phyloP scores from a whole-genome alignment of 1,284 basidiomycete genomes.

The Pulveroboletus sp. region DNA sequence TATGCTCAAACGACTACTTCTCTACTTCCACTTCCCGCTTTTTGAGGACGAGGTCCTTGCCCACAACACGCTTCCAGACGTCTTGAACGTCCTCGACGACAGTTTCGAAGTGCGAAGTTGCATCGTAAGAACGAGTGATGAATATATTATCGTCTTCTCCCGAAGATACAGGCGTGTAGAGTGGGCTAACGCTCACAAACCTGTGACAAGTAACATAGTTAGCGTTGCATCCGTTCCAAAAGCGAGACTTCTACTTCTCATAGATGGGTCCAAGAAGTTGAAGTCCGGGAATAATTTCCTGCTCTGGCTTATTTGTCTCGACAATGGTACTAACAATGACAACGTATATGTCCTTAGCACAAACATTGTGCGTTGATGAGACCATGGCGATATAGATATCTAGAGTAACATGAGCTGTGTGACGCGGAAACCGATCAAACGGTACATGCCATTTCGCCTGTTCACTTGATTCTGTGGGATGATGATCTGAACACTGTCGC shows the following conservation, averaged over 20 bases:
- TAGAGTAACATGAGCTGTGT: constrained; percentile 37
- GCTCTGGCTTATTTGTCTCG: constrained; percentile 91
- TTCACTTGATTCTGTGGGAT: constrained; percentile 99
- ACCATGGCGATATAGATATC: constrained; percentile 99
- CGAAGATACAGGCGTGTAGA: constrained; percentile 87
- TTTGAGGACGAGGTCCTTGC: constrained; percentile 77
- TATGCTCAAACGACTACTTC: constrained; percentile 42
- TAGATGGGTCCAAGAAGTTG: constrained; percentile 91
- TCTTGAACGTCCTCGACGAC: constrained; percentile 94
- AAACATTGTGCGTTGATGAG: constrained; percentile 96
- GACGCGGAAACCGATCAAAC: constrained; percentile 8
- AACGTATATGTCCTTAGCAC: constrained; percentile 91
- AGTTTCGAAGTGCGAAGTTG: constrained; percentile 98
- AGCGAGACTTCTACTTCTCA: constrained; percentile 73
- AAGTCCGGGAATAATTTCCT: constrained; percentile 90
- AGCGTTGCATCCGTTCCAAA: constrained; percentile 3
- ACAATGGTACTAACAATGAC: constrained; percentile 99
- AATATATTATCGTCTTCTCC: constrained; percentile 89
- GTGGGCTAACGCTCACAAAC: constrained; percentile 86
- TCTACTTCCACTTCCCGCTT: constrained; percentile 76
- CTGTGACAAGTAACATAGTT: constrained; percentile 43
- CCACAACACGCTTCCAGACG: constrained; percentile 87
- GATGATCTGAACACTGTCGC: constrained; percentile 95
- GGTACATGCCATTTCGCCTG: constrained; percentile 83
- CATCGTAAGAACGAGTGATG: constrained; percentile 97